A percentile compares a stretch with the other conserved stretches of the same genome.
Conservation (phyloP, 768 basidiomycete genomes). For the Boletus vermiculosoides region DNA sequence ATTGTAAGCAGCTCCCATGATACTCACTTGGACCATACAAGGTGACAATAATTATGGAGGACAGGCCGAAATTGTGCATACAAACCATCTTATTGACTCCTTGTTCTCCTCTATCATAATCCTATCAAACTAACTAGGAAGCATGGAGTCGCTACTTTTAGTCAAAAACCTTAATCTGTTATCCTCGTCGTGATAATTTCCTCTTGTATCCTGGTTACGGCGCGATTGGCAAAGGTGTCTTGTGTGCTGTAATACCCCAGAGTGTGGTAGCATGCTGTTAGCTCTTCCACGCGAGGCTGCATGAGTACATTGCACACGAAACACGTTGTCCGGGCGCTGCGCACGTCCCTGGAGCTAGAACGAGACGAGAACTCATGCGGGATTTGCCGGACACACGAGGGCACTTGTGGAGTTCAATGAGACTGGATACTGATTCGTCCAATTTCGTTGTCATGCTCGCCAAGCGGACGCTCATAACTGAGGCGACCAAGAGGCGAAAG, state of each 20-base stretch:
- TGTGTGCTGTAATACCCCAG: conserved; percentile 19
- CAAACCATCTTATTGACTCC: conserved; percentile 20
- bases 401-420: background rate
- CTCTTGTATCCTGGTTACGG: conserved; percentile 21
- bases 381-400: background rate
- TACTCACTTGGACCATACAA: background rate
- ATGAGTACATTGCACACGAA: conserved; percentile 11
- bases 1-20: background rate
- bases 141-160: conserved; percentile 24
- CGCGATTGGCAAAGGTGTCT: conserved; percentile 12
- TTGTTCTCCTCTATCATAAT: conserved; percentile 12
- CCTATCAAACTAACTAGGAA: conserved; percentile 23
- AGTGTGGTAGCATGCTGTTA: conserved; percentile 6
- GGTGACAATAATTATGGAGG: conserved; percentile 1
- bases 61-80: conserved; percentile 7
- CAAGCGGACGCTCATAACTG: conserved; percentile 7
- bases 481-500: background rate
- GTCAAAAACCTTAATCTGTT: conserved; percentile 29
- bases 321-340: conserved; percentile 15
- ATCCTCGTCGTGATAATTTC: conserved; percentile 20
- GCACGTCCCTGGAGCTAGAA: background rate
- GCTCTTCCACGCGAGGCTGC: conserved; percentile 6
- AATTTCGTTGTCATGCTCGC: conserved; percentile 7
- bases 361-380: background rate
- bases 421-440: background rate